Evolutionary conservation across 73 alveolate genomes (phyloP).

Genomic region (Tetrahymena malaccensis): DNA sequence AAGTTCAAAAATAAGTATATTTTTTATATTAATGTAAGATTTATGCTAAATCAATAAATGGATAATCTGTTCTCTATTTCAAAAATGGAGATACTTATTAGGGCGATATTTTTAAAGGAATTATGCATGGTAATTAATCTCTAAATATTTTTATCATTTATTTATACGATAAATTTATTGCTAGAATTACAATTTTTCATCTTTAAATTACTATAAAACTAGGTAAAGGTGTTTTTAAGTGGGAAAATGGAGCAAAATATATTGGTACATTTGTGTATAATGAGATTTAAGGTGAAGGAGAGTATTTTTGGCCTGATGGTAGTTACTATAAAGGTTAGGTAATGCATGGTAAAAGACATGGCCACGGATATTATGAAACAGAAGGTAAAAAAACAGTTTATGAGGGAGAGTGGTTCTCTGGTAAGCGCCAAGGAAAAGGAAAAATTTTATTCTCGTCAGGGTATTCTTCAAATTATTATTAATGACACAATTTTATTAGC

Average conservation of each 20-base stretch:
- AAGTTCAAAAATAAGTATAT: background rate
- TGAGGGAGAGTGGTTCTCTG: conserved; percentile 38
- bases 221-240: background rate
- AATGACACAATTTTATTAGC: conserved; percentile 1
- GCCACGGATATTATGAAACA: conserved; percentile 24
- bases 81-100: background rate
- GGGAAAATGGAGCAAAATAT: background rate
- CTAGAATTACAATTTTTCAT: too few species aligned
- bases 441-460: conserved; percentile 14
- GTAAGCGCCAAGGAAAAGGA: conserved; percentile 41
- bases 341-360: conserved; percentile 12
- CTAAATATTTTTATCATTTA: too few species aligned
- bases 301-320: conserved; percentile 85
- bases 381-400: conserved; percentile 20
- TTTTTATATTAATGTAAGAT: background rate
- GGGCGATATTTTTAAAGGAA: background rate
- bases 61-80: background rate
- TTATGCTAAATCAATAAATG: background rate
- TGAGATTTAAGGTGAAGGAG: conserved; percentile 65
- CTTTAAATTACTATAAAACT: too few species aligned
- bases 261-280: background rate
- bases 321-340: conserved; percentile 74
- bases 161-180: too few species aligned
- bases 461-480: conserved; percentile 11
- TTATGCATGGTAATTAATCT: background rate